Evolutionary conservation across 179 eudicot species (phyloP).

Genomic region (Camellia oleifera): DNA sequence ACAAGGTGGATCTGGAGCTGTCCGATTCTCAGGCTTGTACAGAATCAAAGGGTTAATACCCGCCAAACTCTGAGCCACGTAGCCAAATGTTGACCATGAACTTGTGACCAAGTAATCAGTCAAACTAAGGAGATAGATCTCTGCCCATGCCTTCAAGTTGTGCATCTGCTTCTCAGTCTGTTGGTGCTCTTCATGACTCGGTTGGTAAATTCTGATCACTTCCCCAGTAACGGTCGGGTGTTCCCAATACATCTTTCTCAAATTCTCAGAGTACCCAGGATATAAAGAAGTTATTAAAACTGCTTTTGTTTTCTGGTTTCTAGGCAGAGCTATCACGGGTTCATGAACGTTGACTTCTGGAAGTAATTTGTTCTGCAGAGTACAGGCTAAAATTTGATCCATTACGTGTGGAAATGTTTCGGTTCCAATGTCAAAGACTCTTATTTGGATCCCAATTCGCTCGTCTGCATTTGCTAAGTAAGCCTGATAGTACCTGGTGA

Average conservation of each 20-base stretch:
- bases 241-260: conserved; percentile 65
- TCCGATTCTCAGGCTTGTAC: conserved; percentile 56
- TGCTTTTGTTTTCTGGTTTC: conserved; percentile 36
- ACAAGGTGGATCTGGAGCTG: conserved; percentile 65
- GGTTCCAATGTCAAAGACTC: conserved; percentile 20
- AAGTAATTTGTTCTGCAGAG: too few species aligned
- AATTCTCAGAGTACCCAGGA: conserved; percentile 55
- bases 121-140: conserved; percentile 72
- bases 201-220: conserved; percentile 53
- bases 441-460: conserved; percentile 67
- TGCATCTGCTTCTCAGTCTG: conserved; percentile 55
- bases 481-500: conserved; percentile 65
- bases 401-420: too few species aligned
- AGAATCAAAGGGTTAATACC: conserved; percentile 82
- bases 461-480: conserved; percentile 83
- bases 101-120: conserved; percentile 65
- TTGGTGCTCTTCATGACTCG: conserved; percentile 71
- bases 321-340: neutral
- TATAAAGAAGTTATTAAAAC: conserved; percentile 63
- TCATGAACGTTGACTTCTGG: conserved; percentile 26
- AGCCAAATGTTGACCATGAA: conserved; percentile 84
- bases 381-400: too few species aligned
- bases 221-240: conserved; percentile 67
- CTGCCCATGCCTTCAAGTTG: conserved; percentile 76
- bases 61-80: conserved; percentile 77